Percentiles rank a stretch among this genome's conserved stretches.
These are phyloP conservation scores for Mucor lusitanicus DNA, from an alignment of 371 early-diverging fungal species.

Conservation along the genomic window DNA sequence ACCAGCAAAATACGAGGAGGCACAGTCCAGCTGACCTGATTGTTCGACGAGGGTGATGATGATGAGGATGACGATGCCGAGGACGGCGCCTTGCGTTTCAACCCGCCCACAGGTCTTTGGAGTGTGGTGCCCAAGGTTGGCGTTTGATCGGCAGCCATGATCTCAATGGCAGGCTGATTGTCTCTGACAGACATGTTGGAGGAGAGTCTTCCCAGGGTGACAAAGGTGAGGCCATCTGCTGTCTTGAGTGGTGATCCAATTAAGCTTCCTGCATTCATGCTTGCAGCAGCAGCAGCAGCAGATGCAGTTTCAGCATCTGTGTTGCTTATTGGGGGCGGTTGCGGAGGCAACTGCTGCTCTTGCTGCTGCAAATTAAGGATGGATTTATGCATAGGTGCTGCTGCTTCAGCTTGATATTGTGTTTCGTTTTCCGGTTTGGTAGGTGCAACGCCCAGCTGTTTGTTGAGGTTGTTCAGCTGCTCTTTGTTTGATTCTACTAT, in stretches of 20 bases:
- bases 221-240: constrained; percentile 50
- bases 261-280: constrained; percentile 49
- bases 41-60: constrained; percentile 6
- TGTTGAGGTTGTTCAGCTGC: constrained; percentile 22
- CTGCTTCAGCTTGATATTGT: not conserved
- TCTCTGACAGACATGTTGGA: constrained; percentile 37
- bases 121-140: constrained; percentile 10
- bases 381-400: constrained; percentile 6
- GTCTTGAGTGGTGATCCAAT: constrained; percentile 45
- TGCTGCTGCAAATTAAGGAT: not conserved
- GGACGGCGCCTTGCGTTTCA: constrained; percentile 18
- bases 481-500: constrained; percentile 20
- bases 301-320: constrained; percentile 15
- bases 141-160: constrained; percentile 33
- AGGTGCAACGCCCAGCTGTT: not conserved
- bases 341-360: not conserved
- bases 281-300: constrained; percentile 43
- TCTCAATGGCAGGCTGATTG: constrained; percentile 40
- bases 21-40: constrained; percentile 55
- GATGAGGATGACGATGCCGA: constrained; percentile 11
- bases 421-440: not conserved
- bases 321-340: not conserved
- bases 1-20: constrained; percentile 76
- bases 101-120: constrained; percentile 2
- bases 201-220: constrained; percentile 49